phyloP scores from a whole-genome alignment of 805 yeast genomes.

The Yamadazyma paraphyllophila region DNA sequence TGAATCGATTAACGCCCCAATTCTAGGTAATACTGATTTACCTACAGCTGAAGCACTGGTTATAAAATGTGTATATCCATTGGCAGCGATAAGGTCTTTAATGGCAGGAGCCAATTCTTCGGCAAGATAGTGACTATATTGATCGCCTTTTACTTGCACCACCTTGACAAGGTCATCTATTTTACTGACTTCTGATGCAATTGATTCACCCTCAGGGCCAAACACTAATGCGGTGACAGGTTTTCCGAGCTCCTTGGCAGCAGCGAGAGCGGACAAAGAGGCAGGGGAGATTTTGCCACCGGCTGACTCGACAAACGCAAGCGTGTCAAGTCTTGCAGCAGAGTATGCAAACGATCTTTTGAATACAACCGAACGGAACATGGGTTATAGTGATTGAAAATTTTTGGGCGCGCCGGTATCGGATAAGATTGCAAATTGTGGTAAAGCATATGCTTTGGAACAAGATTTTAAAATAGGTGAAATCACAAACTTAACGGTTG shows the following conservation, averaged over 20 bases:
- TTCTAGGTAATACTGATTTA: constrained; percentile 80
- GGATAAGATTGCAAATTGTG: constrained; percentile 4
- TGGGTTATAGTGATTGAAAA: background rate
- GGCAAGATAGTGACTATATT: constrained; percentile 70
- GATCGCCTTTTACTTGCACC: constrained; percentile 54
- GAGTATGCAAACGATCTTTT: constrained; percentile 49
- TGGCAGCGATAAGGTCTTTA: constrained; percentile 41
- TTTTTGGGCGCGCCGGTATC: constrained; percentile 7
- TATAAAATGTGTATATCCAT: constrained; percentile 64
- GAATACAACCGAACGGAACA: constrained; percentile 6
- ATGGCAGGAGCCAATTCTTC: constrained; percentile 76
- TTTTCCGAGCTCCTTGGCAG: constrained; percentile 73
- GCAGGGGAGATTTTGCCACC: constrained; percentile 60
- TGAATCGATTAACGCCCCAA: constrained; percentile 77
- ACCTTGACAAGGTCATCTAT: constrained; percentile 55
- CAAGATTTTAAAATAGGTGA: background rate
- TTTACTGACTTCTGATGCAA: constrained; percentile 49
- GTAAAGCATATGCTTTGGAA: background rate
- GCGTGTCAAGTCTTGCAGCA: constrained; percentile 42
- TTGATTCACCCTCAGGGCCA: constrained; percentile 56
- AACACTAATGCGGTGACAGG: constrained; percentile 78
- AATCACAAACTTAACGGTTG: background rate
- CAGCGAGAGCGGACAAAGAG: constrained; percentile 69
- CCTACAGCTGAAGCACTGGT: constrained; percentile 86
- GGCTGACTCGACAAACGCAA: constrained; percentile 70